A percentile compares a stretch with the other conserved stretches of the same genome.
These are phyloP conservation scores for Lactifluus echinatus DNA, from an alignment of 768 basidiomycete species.

Conservation along the genomic window DNA sequence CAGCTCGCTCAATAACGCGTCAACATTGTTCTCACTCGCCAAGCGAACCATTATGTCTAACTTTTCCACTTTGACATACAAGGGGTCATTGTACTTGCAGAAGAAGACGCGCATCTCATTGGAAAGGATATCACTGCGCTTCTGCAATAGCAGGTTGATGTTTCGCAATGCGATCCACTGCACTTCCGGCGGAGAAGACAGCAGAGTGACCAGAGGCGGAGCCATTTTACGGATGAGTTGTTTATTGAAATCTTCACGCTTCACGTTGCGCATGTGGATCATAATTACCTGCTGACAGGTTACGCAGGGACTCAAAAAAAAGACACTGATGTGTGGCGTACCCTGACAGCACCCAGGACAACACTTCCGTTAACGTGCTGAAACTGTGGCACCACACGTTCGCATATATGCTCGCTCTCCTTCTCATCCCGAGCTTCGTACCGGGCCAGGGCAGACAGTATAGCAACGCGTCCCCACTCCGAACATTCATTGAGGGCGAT, in stretches of 20 bases:
- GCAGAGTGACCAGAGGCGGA: conserved; percentile 87
- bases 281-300: conserved; percentile 66
- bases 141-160: conserved; percentile 93
- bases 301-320: not conserved
- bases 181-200: conserved; percentile 94
- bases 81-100: conserved; percentile 98
- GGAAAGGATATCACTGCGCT: conserved; percentile 78
- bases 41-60: conserved; percentile 97
- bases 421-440: conserved; percentile 82
- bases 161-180: conserved; percentile 98
- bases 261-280: conserved; percentile 87
- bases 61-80: conserved; percentile 99
- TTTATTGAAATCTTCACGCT: conserved; percentile 74
- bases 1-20: conserved; percentile 88
- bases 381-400: conserved; percentile 96
- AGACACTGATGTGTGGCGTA: conserved; percentile 25
- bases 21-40: conserved; percentile 85
- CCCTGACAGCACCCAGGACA: conserved; percentile 94
- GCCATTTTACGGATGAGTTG: conserved; percentile 94
- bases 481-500: conserved; percentile 97
- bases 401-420: conserved; percentile 98
- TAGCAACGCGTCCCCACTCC: conserved; percentile 96
- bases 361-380: conserved; percentile 96
- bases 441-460: conserved; percentile 77
- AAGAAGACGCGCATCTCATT: conserved; percentile 99